These are phyloP conservation scores for Cercospora janseana DNA, from an alignment of 2,329 filamentous ascomycete species.

Conservation along the genomic window DNA sequence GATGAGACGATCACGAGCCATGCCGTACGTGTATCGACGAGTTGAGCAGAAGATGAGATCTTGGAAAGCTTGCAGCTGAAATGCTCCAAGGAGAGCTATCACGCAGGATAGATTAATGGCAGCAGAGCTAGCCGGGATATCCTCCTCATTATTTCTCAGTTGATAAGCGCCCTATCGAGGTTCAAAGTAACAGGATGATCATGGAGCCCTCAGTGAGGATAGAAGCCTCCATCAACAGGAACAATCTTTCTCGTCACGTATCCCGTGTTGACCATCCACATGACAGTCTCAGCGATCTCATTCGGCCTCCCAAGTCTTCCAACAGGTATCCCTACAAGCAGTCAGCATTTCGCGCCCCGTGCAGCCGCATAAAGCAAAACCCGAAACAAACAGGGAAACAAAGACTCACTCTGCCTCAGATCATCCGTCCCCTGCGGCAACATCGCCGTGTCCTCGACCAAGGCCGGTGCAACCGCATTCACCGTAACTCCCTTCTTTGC, in stretches of 20 bases:
- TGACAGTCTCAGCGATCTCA: slow-evolving; percentile 50
- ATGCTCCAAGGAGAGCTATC: too few species aligned
- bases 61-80: too few species aligned
- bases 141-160: too few species aligned
- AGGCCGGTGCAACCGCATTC: slow-evolving; percentile 50
- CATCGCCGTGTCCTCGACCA: slow-evolving; percentile 47
- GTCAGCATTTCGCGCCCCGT: too few species aligned
- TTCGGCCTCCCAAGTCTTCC: slow-evolving; percentile 47
- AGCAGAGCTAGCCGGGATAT: too few species aligned
- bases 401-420: slow-evolving; percentile 37
- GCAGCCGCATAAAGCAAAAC: not conserved
- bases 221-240: slow-evolving; percentile 44
- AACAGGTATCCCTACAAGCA: slow-evolving; percentile 42
- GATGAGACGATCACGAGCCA: too few species aligned
- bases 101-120: too few species aligned
- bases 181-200: not conserved
- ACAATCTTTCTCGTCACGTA: slow-evolving; percentile 51
- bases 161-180: not conserved
- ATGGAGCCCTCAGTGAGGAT: slow-evolving; percentile 28
- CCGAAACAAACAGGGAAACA: not conserved
- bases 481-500: slow-evolving; percentile 48
- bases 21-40: too few species aligned
- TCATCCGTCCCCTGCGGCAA: slow-evolving; percentile 38
- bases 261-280: slow-evolving; percentile 49
- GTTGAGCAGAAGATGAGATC: too few species aligned